Evolutionary conservation across 345 rosid species (phyloP).

Genomic region (Pseudoturritis turrita): DNA sequence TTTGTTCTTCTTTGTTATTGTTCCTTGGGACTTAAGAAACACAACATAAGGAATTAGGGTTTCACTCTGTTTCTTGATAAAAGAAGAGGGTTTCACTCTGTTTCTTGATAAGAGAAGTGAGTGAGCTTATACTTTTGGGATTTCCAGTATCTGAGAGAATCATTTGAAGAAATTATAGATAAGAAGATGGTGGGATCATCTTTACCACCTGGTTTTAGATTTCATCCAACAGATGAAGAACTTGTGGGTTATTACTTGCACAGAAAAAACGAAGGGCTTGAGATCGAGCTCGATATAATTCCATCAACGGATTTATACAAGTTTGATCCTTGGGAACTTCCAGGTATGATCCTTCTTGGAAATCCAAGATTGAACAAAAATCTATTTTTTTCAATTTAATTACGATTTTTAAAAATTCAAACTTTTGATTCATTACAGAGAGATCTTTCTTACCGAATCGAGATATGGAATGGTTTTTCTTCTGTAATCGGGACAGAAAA

Average conservation of each 20-base stretch:
- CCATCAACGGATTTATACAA: constrained; percentile 81
- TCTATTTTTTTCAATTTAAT: too few species aligned
- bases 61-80: constrained; percentile 29
- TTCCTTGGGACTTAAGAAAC: constrained; percentile 9
- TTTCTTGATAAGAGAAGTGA: constrained; percentile 44
- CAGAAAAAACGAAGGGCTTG: constrained; percentile 61
- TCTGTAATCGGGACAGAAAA: constrained; percentile 79
- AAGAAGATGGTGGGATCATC: constrained; percentile 53
- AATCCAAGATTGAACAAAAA: background rate
- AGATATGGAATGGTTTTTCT: constrained; percentile 94
- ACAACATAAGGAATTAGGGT: background rate
- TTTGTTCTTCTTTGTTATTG: background rate
- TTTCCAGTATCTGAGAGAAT: constrained; percentile 49
- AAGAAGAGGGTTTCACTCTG: constrained; percentile 52
- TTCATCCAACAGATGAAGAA: constrained; percentile 92
- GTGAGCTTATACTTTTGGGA: constrained; percentile 63
- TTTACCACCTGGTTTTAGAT: constrained; percentile 88
- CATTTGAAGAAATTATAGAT: background rate
- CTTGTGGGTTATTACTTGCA: constrained; percentile 79
- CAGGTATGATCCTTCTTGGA: constrained; percentile 43
- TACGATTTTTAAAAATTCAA: background rate
- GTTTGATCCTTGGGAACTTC: constrained; percentile 95
- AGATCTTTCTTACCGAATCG: constrained; percentile 73
- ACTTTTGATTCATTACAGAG: constrained; percentile 38
- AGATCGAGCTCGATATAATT: constrained; percentile 78